Percentiles rank a stretch among this genome's conserved stretches.
Evolutionary conservation across 2,329 filamentous ascomycete genomes (phyloP).

Genomic region (Thelonectria discophora): DNA sequence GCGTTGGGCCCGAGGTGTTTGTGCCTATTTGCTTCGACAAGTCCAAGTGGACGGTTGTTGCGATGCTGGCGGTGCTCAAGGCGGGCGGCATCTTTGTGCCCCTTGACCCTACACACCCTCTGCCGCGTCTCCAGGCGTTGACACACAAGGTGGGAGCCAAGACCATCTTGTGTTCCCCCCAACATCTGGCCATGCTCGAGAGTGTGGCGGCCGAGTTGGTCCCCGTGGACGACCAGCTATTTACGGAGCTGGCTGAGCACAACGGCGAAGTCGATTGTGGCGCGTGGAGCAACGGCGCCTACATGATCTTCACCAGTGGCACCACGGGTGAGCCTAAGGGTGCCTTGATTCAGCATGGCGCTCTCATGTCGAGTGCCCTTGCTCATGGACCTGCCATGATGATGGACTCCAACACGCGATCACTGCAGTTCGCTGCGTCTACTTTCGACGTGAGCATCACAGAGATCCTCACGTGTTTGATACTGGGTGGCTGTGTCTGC

Average conservation of each 20-base stretch:
- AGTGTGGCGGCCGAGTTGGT: slow-evolving; percentile 29
- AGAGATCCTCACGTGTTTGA: slow-evolving; percentile 35
- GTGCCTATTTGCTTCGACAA: slow-evolving; percentile 44
- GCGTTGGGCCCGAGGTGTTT: slow-evolving; percentile 41
- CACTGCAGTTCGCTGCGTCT: slow-evolving; percentile 46
- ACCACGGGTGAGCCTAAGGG: slow-evolving; percentile 35
- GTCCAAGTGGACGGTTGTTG: slow-evolving; percentile 41
- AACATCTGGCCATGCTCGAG: slow-evolving; percentile 28
- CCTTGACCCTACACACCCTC: slow-evolving; percentile 35
- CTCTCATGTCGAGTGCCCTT: slow-evolving; percentile 30
- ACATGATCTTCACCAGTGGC: slow-evolving; percentile 37
- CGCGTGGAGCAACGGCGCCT: slow-evolving; percentile 29
- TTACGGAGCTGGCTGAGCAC: slow-evolving; percentile 9
- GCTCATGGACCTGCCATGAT: slow-evolving; percentile 36
- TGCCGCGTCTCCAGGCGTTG: slow-evolving; percentile 28
- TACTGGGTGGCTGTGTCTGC: slow-evolving; percentile 30
- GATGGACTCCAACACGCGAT: slow-evolving; percentile 38
- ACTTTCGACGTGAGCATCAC: slow-evolving; percentile 45
- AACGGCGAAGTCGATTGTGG: slow-evolving; percentile 9
- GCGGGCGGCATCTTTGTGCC: slow-evolving; percentile 39
- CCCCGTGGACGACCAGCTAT: slow-evolving; percentile 28
- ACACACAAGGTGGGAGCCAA: slow-evolving; percentile 29
- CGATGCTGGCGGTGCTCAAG: slow-evolving; percentile 42
- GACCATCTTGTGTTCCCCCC: slow-evolving; percentile 34
- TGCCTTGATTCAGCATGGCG: slow-evolving; percentile 33